Evolutionary conservation across 257 asterid genomes (phyloP), one percentile per base, ranked within the genome.

Genomic region (Jasminum sambac): DNA sequence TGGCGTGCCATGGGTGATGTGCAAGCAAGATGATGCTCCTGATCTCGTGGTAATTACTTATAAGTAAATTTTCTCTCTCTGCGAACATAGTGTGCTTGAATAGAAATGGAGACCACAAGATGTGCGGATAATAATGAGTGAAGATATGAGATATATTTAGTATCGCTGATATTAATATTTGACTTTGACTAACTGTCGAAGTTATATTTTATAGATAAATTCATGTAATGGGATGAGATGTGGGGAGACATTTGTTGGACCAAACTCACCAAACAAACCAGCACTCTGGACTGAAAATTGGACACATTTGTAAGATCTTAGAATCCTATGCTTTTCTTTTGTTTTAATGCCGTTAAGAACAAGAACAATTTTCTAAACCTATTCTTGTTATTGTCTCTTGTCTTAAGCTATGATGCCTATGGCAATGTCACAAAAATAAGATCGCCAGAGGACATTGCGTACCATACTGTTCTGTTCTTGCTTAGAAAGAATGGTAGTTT

Each of bases 231-330:
- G 98, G 61, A 16, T 73, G 82, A 84, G 2, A 48, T 94, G 98
- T 69, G 98, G 90, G 17, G 96, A 87, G 55, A 90, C 97, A 78
- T 90, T 87, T 74, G 81, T 69, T 2, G 97, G 97, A 24, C 98
- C 98, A n/a, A 94, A 94, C 79, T 82, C 96, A 39, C 92, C 96
- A 75, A 84, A 85, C 34, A 94, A 94, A 71, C 97, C 98, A 21
- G 93, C 96, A 3, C 58, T 90, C 12, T 94, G 98, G 98, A 94
- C 98, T 30, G 98, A 94, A 82, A 86, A 90, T 71, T 94, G 98
- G 98, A 94, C 98, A 12, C 94, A 88, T 74, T 86, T 80, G 98
- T 93, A 84, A 88, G 96, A 61, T 21, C 26, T 43, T 14, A 24
- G 34, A 36, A 59, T 17, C 30, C 26, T 14, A 64, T 7, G 37